A percentile compares a stretch with the other conserved stretches of the same genome.
These are phyloP conservation scores for Galerina sulciceps DNA, from an alignment of 768 basidiomycete species.

Conservation along the genomic window DNA sequence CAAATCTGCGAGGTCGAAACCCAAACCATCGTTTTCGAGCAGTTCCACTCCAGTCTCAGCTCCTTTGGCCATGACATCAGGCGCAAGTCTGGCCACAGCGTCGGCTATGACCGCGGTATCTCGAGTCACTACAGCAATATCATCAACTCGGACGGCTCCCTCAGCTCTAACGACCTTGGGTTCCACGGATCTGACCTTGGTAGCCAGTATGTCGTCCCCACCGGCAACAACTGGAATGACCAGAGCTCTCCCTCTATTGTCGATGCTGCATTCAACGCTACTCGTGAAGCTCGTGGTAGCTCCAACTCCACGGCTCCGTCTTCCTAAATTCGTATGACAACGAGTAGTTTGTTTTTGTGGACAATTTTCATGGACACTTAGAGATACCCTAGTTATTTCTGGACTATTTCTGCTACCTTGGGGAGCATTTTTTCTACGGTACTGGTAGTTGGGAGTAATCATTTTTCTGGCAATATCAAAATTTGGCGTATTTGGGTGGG, in stretches of 20 bases:
- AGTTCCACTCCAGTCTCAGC: slow-evolving; percentile 39
- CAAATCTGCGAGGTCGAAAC: slow-evolving; percentile 54
- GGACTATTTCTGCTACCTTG: slow-evolving; percentile 1
- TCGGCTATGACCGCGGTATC: slow-evolving; percentile 43
- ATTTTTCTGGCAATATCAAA: slow-evolving; percentile 18
- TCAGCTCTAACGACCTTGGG: slow-evolving; percentile 40
- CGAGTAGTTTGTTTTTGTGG: no score
- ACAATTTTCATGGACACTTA: neutral
- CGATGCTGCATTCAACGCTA: slow-evolving; percentile 32
- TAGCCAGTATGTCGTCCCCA: slow-evolving; percentile 34
- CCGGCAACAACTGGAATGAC: slow-evolving; percentile 45
- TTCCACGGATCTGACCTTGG: slow-evolving; percentile 44
- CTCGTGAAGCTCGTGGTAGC: neutral
- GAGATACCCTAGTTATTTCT: slow-evolving; percentile 2
- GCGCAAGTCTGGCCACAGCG: slow-evolving; percentile 37
- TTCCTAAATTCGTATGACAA: neutral
- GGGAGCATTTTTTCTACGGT: slow-evolving; percentile 6
- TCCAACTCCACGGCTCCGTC: slow-evolving; percentile 2
- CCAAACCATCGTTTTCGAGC: slow-evolving; percentile 48
- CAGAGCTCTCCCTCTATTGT: slow-evolving; percentile 31
- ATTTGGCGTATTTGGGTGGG: neutral
- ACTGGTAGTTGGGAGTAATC: slow-evolving; percentile 19
- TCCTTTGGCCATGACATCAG: slow-evolving; percentile 43
- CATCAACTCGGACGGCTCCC: slow-evolving; percentile 36
- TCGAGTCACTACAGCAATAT: slow-evolving; percentile 35